A percentile compares a stretch with the other conserved stretches of the same genome.
Evolutionary conservation across 2,329 filamentous ascomycete species (phyloP).

Genomic region (Aspergillus niger): DNA sequence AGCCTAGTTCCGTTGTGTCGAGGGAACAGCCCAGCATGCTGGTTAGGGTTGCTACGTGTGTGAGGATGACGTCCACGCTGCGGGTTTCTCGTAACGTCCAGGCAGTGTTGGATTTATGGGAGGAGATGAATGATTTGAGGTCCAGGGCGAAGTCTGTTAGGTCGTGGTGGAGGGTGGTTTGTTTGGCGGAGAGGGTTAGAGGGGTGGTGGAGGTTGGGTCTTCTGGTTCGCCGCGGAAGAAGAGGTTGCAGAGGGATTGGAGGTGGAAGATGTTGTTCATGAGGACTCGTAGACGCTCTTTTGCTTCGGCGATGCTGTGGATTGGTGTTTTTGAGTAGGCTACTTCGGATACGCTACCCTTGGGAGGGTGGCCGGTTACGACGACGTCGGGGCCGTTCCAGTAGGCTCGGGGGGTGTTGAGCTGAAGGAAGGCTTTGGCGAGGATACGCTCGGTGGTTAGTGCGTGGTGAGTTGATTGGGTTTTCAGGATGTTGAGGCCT

Average conservation of each 20-base stretch:
- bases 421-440: background rate
- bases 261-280: background rate
- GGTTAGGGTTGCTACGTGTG: background rate
- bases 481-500: background rate
- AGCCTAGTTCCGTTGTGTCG: background rate
- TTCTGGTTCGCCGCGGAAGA: background rate
- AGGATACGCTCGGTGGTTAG: background rate
- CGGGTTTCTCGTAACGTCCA: background rate
- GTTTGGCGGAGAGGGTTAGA: background rate
- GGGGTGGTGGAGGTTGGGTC: background rate
- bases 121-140: background rate
- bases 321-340: background rate
- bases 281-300: background rate
- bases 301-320: background rate
- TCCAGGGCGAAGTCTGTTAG: background rate
- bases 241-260: background rate
- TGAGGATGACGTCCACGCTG: background rate
- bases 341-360: background rate
- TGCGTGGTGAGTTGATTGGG: background rate
- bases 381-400: background rate
- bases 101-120: background rate
- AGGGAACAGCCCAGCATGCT: background rate
- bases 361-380: background rate
- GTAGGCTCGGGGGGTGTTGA: background rate
- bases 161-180: background rate